Percentiles rank a stretch among this genome's conserved stretches.
phyloP scores from a whole-genome alignment of 345 rosid genomes.

The Eucalyptus polyanthemos region DNA sequence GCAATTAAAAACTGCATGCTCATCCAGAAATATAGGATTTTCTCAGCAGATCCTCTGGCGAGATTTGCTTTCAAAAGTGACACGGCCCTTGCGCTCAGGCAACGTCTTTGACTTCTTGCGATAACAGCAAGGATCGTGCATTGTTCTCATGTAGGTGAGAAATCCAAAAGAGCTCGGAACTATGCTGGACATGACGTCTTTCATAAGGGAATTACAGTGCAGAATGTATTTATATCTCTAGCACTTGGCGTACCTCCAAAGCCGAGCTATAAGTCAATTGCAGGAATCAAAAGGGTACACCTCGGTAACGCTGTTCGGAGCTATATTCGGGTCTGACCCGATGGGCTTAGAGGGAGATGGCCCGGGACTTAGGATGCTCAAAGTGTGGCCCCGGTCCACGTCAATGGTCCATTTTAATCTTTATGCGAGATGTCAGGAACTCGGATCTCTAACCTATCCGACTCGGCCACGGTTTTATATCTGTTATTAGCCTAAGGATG shows the following conservation, averaged over 20 bases:
- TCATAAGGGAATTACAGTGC: not conserved
- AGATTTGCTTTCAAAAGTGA: not conserved
- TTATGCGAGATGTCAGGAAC: not conserved
- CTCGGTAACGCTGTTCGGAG: not conserved
- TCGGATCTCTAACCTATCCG: not conserved
- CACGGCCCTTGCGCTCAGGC: not conserved
- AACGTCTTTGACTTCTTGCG: not conserved
- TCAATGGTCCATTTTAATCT: not conserved
- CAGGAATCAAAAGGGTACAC: not conserved
- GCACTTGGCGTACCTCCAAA: not conserved
- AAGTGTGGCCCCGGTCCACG: not conserved
- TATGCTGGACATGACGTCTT: not conserved
- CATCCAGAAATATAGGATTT: not conserved
- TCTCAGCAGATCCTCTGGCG: not conserved
- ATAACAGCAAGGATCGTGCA: not conserved
- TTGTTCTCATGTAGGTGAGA: not conserved
- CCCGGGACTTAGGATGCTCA: not conserved
- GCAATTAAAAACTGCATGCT: not conserved
- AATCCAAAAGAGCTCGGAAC: not conserved
- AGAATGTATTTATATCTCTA: not conserved
- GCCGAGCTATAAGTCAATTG: not conserved
- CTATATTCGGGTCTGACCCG: not conserved
- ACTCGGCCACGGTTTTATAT: not conserved
- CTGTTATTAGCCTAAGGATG: not conserved
- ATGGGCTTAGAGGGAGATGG: not conserved